Evolutionary conservation across 1,284 basidiomycete species (phyloP), one percentile per base, ranked within the genome.

Genomic region (Ustilago lituana): DNA sequence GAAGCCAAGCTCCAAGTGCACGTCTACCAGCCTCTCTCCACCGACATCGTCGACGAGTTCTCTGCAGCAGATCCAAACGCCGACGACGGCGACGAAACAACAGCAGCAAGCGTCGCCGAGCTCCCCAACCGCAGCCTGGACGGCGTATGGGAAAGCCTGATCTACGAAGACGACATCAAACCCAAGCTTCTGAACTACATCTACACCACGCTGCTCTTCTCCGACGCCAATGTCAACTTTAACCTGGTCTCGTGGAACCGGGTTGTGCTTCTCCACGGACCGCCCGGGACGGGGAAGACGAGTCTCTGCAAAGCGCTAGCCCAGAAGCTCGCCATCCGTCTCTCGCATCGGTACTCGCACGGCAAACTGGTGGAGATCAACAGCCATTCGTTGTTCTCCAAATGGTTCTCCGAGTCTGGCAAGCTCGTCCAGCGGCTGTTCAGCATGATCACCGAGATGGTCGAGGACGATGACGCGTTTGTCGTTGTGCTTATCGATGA

Each of bases 201-300:
- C 68, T 89, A 94, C 83, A 92, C 94, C 8, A 96, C 95, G 0
- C 86, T 97, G 31, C 83, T 92, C 15, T 90, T 98, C 76, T 93
- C 92, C 29, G 93, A 96, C 76, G 90, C 90, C 3, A 87, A 89
- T 59, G 89, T 98, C 27, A 91, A 98, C 79, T 90, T 90, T 81
- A 95, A 98, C 77, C 85, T 98, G 22, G 89, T 98, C 22, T 90
- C 92, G 0, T 97, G 94, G 93, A 98, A 97, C 81, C 88, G 94
- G 2, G 89, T 98, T 3, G 90, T 97, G 0, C 85, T 99, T 1
- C 85, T 99, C 12, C 94, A 98, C 81, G 96, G 96, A 0, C 96
- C 96, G 11, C 95, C 96, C 0, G 95, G 96, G 0, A 98, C 96
- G 0, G 96, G 96, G 17, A 98, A 99, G 84, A 98, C 96, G 0